Conservation (phyloP, 2,329 filamentous ascomycete species). For the Aspergillus intermedius region DNA sequence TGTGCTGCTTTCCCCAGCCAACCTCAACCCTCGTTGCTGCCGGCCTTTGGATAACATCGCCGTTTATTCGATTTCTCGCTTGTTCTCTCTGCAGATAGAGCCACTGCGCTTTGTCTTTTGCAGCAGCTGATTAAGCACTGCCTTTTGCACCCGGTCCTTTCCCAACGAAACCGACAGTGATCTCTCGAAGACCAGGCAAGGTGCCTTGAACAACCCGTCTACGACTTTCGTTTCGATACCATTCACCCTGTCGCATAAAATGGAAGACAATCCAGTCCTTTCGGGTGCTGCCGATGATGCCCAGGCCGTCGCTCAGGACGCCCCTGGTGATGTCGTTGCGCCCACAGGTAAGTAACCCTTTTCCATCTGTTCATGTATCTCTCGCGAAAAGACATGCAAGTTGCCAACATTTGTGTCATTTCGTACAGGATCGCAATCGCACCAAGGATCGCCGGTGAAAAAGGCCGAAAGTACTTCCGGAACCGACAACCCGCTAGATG, state of each 20-base stretch:
- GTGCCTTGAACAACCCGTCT: slow-evolving; percentile 24
- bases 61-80: not conserved
- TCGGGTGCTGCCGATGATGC: slow-evolving; percentile 23
- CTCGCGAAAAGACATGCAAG: slow-evolving; percentile 6
- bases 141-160: slow-evolving; percentile 5
- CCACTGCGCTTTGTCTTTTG: slow-evolving; percentile 1
- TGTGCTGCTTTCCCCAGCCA: slow-evolving; percentile 19
- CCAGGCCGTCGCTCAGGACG: slow-evolving; percentile 23
- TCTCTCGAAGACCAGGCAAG: slow-evolving; percentile 19
- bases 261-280: slow-evolving; percentile 31
- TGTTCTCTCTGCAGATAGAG: not conserved
- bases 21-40: slow-evolving; percentile 12
- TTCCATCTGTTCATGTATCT: slow-evolving; percentile 1
- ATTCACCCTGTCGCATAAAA: slow-evolving; percentile 20
- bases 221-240: slow-evolving; percentile 23
- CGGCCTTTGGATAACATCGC: not conserved
- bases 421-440: slow-evolving; percentile 26
- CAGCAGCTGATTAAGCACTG: slow-evolving; percentile 3
- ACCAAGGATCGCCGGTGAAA: slow-evolving; percentile 25
- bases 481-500: slow-evolving; percentile 64
- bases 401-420: slow-evolving; percentile 13
- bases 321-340: slow-evolving; percentile 20
- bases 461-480: slow-evolving; percentile 22
- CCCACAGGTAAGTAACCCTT: slow-evolving; percentile 22
- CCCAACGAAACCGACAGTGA: not conserved